phyloP scores from a whole-genome alignment of 129 eudicot genomes.

The Escallonia rubra region DNA sequence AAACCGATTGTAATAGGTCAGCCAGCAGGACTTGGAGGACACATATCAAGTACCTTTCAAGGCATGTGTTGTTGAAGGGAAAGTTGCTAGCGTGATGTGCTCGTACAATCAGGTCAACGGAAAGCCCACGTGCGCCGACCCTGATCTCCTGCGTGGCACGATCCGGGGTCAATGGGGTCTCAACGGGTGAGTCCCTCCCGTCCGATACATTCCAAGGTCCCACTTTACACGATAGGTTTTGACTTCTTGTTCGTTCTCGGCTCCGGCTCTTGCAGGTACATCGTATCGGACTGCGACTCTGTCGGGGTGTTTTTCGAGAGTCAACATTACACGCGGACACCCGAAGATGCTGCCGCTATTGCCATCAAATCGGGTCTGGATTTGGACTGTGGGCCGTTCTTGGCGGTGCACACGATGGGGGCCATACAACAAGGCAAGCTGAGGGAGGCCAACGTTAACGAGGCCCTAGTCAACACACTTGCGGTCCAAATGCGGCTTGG shows the following conservation, averaged over 20 bases:
- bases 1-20: constrained; percentile 30
- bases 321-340: constrained; percentile 79
- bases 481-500: constrained; percentile 91
- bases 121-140: constrained; percentile 93
- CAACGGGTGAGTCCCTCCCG: constrained; percentile 44
- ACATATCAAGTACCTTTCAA: constrained; percentile 90
- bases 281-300: constrained; percentile 95
- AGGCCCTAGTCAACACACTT: constrained; percentile 58
- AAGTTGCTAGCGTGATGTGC: constrained; percentile 96
- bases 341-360: constrained; percentile 89
- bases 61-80: constrained; percentile 91
- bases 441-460: constrained; percentile 56
- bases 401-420: constrained; percentile 68
- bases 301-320: constrained; percentile 53
- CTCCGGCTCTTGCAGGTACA: constrained; percentile 38
- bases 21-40: constrained; percentile 88
- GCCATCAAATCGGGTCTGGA: constrained; percentile 93
- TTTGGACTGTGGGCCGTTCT: constrained; percentile 92
- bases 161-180: constrained; percentile 86
- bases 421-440: constrained; percentile 66
- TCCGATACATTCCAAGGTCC: background rate
- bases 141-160: constrained; percentile 60
- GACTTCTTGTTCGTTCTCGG: too few species aligned
- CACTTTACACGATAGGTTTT: background rate
- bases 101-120: constrained; percentile 97